A percentile compares a stretch with the other conserved stretches of the same genome.
phyloP scores from a whole-genome alignment of 148 eudicot species.

The Nyssa sinensis region DNA sequence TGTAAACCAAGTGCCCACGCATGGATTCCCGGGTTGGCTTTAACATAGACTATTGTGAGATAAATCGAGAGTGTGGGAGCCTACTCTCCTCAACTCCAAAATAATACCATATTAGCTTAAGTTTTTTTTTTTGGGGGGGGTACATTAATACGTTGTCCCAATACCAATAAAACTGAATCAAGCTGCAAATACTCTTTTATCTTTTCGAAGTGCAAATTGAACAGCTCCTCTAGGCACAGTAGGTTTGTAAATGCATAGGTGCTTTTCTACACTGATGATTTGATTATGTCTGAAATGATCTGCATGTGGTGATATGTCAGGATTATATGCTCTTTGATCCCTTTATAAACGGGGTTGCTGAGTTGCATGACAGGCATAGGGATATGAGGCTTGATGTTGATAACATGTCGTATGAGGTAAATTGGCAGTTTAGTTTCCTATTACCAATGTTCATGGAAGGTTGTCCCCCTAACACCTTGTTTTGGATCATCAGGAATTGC shows the following conservation, averaged over 20 bases:
- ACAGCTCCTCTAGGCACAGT: background rate
- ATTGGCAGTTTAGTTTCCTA: background rate
- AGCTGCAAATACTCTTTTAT: background rate
- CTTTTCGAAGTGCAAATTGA: background rate
- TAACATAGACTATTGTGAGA: too few relatives aligned
- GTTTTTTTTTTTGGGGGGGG: too few relatives aligned
- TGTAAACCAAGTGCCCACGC: too few relatives aligned
- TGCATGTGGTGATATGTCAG: slow-evolving; percentile 28
- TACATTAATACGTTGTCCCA: too few relatives aligned
- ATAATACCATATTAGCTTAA: too few relatives aligned
- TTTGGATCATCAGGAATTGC: slow-evolving; percentile 43
- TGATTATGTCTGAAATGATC: slow-evolving; percentile 3
- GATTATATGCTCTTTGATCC: slow-evolving; percentile 78
- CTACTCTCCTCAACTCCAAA: too few relatives aligned
- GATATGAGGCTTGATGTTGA: slow-evolving; percentile 98
- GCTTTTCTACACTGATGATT: background rate
- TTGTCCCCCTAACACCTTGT: background rate
- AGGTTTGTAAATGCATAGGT: background rate
- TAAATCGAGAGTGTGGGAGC: too few relatives aligned
- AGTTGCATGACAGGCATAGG: slow-evolving; percentile 83
- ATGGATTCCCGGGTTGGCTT: too few relatives aligned
- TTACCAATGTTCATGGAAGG: background rate
- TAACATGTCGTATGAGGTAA: slow-evolving; percentile 96
- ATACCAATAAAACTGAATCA: too few relatives aligned
- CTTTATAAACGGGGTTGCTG: slow-evolving; percentile 58